Evolutionary conservation across 2,329 filamentous ascomycete genomes (phyloP).

Genomic region (Botrytis fragariae): DNA sequence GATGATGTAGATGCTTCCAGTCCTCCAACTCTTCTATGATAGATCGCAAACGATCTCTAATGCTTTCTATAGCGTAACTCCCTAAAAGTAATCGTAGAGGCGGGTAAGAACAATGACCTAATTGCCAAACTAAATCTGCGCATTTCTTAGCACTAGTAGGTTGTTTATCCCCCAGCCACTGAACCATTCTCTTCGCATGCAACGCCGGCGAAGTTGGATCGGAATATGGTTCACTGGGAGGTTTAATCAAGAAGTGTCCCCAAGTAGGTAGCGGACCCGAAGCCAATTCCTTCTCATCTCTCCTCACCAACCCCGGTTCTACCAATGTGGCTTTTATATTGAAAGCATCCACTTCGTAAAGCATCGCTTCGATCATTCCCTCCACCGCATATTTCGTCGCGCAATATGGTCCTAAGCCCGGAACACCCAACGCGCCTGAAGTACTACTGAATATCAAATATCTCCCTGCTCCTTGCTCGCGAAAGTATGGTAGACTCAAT

Average conservation of each 20-base stretch:
- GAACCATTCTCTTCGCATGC: constrained; percentile 86
- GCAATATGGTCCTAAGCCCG: constrained; percentile 89
- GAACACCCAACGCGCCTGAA: constrained; percentile 87
- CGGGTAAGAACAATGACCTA: constrained; percentile 92
- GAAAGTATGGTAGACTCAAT: constrained; percentile 81
- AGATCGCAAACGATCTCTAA: constrained; percentile 81
- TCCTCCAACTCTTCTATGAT: constrained; percentile 95
- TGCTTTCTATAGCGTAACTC: constrained; percentile 93
- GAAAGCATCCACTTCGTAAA: constrained; percentile 90
- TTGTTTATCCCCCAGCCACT: constrained; percentile 91
- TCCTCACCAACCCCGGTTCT: constrained; percentile 81
- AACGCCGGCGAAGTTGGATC: constrained; percentile 76
- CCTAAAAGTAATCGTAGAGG: constrained; percentile 83
- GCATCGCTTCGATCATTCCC: constrained; percentile 91
- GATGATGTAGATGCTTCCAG: constrained; percentile 83
- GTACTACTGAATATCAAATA: constrained; percentile 96
- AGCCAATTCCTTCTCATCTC: constrained; percentile 69
- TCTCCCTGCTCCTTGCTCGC: constrained; percentile 69
- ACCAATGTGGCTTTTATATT: constrained; percentile 93
- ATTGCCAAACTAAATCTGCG: constrained; percentile 89
- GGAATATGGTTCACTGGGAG: constrained; percentile 77
- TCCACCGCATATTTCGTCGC: constrained; percentile 97
- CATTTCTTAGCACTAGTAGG: constrained; percentile 91
- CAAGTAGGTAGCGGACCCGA: constrained; percentile 67
- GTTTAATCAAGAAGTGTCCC: constrained; percentile 89